Base-by-base conservation (phyloP, 2,329 filamentous ascomycete species). In the Chaetomiaceae sp. region DNA sequence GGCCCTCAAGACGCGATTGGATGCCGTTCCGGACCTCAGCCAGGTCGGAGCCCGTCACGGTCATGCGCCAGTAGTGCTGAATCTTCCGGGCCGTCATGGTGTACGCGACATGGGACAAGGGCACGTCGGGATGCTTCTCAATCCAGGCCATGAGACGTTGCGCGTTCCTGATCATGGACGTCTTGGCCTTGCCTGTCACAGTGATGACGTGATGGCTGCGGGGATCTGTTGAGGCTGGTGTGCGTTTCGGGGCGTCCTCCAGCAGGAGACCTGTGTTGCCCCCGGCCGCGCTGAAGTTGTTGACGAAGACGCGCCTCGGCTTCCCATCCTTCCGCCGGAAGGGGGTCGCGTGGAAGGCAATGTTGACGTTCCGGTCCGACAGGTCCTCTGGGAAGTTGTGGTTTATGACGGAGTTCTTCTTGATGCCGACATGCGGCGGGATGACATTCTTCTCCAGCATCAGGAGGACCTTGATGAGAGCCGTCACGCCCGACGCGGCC, bases 281-380 rank as follows among this genome's bases (percentile, higher is more conserved):
- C 53, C 83, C 83, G 43, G 83, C 81, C 6, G 83, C 84, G 52
- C 77, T 78, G 59, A 85, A 86, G 65, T 84, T 85, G 67, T 87
- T 87, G 51, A 84, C 62, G 48, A 78, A 76, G 8, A 75, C 65
- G 5, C 68, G 64, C 22, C 73, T 66, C 2, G 69, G 70, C 57
- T 69, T 69, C 17, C 68, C 69, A 38, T 76, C 67, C 24, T 63
- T 66, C 41, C 79, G 69, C 49, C 57, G 57, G 63, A 78, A 77
- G 0, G 72, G 69, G 0, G 73, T 75, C 40, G 70, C 60, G 52
- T 79, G 67, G 50, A 75, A 70, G 2, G 78, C 72, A 54, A 84
- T 81, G 54, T 75, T 71, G 34, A 83, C 70, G 30, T 79, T 78
- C 24, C 79, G 70, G n/a, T 73, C 66, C 0, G 68, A 65, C 1